Evolutionary conservation across 2,329 filamentous ascomycete species (phyloP).

Genomic region (Alternaria triticimaculans): DNA sequence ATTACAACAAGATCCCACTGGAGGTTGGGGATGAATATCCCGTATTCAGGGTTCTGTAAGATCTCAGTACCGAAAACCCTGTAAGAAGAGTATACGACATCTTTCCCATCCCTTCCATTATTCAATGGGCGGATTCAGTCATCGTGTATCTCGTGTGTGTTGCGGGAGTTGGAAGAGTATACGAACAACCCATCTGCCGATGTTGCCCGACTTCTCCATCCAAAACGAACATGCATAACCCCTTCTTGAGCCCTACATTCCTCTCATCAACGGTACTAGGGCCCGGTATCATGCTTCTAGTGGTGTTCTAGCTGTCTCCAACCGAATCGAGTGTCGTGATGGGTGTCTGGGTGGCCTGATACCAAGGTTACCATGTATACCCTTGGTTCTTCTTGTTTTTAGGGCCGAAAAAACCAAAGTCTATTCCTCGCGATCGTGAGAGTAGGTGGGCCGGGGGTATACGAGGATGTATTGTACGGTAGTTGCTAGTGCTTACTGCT

Average conservation of each 20-base stretch:
- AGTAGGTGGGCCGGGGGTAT: not conserved
- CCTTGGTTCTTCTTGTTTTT: not conserved
- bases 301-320: not conserved
- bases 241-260: not conserved
- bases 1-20: not conserved
- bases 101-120: too few species aligned
- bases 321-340: not conserved
- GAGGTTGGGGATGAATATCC: not conserved
- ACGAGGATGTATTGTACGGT: not conserved
- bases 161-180: not conserved
- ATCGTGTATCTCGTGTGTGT: too few species aligned
- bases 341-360: not conserved
- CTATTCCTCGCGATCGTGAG: not conserved
- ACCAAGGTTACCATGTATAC: not conserved
- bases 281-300: not conserved
- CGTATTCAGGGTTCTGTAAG: not conserved
- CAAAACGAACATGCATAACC: not conserved
- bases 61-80: not conserved
- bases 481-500: not conserved
- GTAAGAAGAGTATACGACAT: not conserved
- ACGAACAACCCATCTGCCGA: not conserved
- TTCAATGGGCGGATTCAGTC: too few species aligned
- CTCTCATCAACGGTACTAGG: not conserved
- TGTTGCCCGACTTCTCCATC: not conserved
- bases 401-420: not conserved